Evolutionary conservation across 352 stramenopile genomes (phyloP).

Genomic region (Sclerospora graminicola): DNA sequence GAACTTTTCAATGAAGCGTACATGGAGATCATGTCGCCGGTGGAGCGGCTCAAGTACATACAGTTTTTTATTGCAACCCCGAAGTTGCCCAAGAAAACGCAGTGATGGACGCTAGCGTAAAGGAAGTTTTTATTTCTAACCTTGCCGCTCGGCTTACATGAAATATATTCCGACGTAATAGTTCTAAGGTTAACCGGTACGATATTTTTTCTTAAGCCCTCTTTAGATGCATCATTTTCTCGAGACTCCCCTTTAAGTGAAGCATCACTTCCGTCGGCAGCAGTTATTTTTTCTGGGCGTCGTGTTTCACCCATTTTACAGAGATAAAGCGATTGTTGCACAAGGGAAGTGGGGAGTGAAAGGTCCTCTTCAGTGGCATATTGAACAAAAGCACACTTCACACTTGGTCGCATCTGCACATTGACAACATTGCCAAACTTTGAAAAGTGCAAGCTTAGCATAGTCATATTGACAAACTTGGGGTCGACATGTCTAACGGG

Average conservation of each 20-base stretch:
- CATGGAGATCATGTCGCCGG: no score
- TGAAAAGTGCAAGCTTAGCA: no score
- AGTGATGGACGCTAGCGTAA: no score
- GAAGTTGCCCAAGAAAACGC: no score
- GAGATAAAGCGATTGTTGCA: constrained; percentile 87
- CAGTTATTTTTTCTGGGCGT: constrained; percentile 53
- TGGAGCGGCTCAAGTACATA: no score
- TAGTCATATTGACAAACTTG: constrained; percentile 86
- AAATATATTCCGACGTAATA: no score
- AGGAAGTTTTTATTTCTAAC: no score
- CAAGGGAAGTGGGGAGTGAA: constrained; percentile 78
- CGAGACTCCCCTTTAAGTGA: constrained; percentile 19
- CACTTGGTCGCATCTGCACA: constrained; percentile 72
- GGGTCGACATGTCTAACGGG: constrained; percentile 78
- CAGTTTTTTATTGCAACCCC: no score
- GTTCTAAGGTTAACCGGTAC: no score
- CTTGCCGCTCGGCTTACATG: no score
- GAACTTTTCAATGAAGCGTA: no score
- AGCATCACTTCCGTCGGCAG: constrained; percentile 24
- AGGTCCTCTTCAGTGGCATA: constrained; percentile 76
- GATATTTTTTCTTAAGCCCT: no score
- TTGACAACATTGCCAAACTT: constrained; percentile 86
- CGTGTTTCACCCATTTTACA: constrained; percentile 80
- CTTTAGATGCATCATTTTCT: constrained; percentile 10
- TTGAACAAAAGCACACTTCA: constrained; percentile 78